Evolutionary conservation across 139 green algal species (phyloP).

Genomic region (Closterium sp.): DNA sequence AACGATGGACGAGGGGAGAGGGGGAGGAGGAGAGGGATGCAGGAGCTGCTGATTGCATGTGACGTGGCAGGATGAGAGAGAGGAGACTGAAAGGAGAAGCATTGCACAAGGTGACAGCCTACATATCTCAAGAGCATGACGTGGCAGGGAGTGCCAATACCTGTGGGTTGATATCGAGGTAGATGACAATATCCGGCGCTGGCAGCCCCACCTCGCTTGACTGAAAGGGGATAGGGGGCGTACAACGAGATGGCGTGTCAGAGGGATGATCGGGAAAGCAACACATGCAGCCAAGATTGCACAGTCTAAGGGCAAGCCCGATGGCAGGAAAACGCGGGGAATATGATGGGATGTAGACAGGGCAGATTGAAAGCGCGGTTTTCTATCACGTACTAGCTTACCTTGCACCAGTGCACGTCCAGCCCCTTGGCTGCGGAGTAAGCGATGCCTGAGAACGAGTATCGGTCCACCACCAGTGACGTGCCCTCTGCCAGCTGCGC

Average conservation of each 20-base stretch:
- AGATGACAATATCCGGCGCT: conserved; percentile 82
- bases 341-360: not conserved
- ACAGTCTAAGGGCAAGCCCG: not conserved
- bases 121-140: too few species aligned
- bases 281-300: not conserved
- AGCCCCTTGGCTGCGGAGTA: conserved; percentile 90
- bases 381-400: not conserved
- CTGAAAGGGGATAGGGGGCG: not conserved
- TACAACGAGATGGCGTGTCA: not conserved
- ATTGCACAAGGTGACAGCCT: too few species aligned
- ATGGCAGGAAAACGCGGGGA: not conserved
- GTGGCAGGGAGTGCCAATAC: too few species aligned
- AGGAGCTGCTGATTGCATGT: too few species aligned
- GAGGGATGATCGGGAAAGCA: not conserved
- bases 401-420: conserved; percentile 74
- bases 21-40: not conserved
- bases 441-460: conserved; percentile 85
- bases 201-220: conserved; percentile 64
- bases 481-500: conserved; percentile 69
- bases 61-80: too few species aligned
- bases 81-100: too few species aligned
- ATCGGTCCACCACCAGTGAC: conserved; percentile 91
- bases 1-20: not conserved
- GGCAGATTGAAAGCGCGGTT: not conserved
- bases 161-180: conserved; percentile 62